Base-by-base conservation (phyloP, 352 stramenopile genomes). In the Globisporangium splendens region DNA sequence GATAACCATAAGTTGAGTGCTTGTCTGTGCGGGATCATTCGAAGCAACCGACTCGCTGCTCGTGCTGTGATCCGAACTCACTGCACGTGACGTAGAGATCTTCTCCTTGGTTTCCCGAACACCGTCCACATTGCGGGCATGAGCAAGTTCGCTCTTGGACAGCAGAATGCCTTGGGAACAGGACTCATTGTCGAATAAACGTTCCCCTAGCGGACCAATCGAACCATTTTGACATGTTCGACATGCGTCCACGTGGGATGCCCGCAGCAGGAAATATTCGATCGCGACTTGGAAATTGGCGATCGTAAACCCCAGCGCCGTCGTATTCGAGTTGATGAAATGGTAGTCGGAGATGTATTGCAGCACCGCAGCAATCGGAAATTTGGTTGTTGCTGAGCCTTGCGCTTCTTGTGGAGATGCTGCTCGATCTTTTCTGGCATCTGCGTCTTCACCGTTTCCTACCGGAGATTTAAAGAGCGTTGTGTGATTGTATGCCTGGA, bases 321-420 rank as follows among this genome's bases (percentile, higher is more conserved):
- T 89, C 8, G 79, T 88, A 57, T 87, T 90, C 11, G 81, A 90
- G 64, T 91, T 90, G 68, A 93, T 88, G 54, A 93, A 91, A 46
- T 91, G 84, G 54, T 88, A 93, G 41, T 89, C 67, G 1, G 74
- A 71, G 15, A 91, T 87, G 68, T 91, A 93, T 66, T 72, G 68
- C 20, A 93, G 63, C 50, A 88, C 69, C 0, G 84, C 68, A 1
- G 56, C 68, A 48, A 93, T 70, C 4, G 80, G 77, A 33, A 91
- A 88, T 10, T 6, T 10, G 7, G 2, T 8, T 35, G 8, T 35
- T 35, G 0, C 7, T 8, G 28, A 35, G 28, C 5, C 0, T 35
- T 35, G 28, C 28, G 28, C 28, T 6, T 6, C 28, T 35, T 35
- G 3, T 35, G 28, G 28, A 35, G 28, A 35, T 35, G 24, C 5